phyloP scores from a whole-genome alignment of 2,329 filamentous ascomycete species.

The Trichoderma sp. region DNA sequence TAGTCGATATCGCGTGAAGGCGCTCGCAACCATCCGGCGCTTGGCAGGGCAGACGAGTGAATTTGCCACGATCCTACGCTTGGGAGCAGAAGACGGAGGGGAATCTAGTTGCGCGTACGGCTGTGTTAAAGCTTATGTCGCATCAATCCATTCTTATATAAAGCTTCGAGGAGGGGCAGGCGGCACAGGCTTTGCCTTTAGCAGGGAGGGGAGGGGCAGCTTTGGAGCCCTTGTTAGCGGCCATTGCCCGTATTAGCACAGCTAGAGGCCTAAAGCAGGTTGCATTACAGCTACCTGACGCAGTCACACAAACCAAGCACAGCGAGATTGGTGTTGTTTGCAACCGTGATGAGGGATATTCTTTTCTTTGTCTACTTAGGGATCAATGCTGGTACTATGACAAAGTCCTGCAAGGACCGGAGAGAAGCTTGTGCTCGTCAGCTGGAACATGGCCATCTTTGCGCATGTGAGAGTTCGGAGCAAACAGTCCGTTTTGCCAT shows the following conservation, averaged over 20 bases:
- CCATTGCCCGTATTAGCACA: background rate
- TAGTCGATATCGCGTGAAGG: background rate
- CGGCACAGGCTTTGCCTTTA: background rate
- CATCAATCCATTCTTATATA: background rate
- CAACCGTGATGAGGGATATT: slow-evolving; percentile 12
- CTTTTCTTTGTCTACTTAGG: background rate
- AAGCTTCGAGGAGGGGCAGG: slow-evolving; percentile 10
- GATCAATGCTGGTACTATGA: background rate
- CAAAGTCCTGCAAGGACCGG: background rate
- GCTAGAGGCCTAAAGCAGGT: background rate
- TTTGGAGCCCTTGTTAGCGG: background rate
- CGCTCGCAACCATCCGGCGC: background rate
- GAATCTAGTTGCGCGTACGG: background rate
- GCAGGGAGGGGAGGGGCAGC: slow-evolving; percentile 18
- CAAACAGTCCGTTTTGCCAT: slow-evolving; percentile 8
- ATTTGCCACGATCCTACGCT: background rate
- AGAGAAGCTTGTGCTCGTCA: background rate
- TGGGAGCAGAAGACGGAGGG: background rate
- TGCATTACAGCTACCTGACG: slow-evolving; percentile 11
- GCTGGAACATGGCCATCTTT: background rate
- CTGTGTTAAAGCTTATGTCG: background rate
- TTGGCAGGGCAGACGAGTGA: background rate
- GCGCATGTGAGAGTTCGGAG: slow-evolving; percentile 1
- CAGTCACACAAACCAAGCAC: background rate
- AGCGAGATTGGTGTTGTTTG: background rate